Conservation (phyloP, 2,329 filamentous ascomycete species). For the Magnaporthales sp. region DNA sequence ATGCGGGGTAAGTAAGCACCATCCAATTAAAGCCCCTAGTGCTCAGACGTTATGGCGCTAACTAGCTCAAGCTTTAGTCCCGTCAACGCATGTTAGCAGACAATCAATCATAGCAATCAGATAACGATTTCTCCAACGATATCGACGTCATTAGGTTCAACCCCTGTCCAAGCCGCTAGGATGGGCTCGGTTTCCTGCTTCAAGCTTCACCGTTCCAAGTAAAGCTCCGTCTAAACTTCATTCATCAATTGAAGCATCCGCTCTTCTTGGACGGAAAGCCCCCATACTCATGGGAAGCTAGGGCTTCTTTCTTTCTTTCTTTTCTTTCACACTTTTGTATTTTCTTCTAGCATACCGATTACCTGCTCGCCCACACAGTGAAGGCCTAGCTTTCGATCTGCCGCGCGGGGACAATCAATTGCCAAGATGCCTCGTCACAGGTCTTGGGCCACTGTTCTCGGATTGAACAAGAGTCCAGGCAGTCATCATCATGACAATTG, state of each 20-base stretch:
- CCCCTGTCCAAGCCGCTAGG: background rate
- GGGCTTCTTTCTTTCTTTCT: background rate
- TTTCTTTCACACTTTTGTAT: background rate
- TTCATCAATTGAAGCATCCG: background rate
- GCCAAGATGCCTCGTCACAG: conserved; percentile 1
- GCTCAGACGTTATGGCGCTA: background rate
- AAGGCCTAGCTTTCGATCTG: background rate
- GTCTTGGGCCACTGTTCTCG: conserved; percentile 19
- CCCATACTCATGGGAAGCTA: background rate
- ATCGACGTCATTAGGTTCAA: background rate
- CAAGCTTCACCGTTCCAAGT: background rate
- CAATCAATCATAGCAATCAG: background rate
- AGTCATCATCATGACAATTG: conserved; percentile 17
- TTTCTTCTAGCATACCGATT: too few relatives aligned
- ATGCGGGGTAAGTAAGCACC: background rate
- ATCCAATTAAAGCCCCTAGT: background rate
- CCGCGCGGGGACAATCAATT: background rate
- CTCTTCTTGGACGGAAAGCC: background rate
- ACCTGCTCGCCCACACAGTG: background rate
- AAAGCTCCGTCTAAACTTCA: too few relatives aligned
- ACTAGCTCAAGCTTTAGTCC: background rate
- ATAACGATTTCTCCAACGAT: background rate
- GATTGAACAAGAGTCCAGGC: conserved; percentile 19
- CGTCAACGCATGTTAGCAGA: background rate
- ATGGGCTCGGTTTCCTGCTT: background rate